Evolutionary conservation across 1,284 basidiomycete species (phyloP), one percentile per base, ranked within the genome.

Genomic region (Sporisorium exsertum): DNA sequence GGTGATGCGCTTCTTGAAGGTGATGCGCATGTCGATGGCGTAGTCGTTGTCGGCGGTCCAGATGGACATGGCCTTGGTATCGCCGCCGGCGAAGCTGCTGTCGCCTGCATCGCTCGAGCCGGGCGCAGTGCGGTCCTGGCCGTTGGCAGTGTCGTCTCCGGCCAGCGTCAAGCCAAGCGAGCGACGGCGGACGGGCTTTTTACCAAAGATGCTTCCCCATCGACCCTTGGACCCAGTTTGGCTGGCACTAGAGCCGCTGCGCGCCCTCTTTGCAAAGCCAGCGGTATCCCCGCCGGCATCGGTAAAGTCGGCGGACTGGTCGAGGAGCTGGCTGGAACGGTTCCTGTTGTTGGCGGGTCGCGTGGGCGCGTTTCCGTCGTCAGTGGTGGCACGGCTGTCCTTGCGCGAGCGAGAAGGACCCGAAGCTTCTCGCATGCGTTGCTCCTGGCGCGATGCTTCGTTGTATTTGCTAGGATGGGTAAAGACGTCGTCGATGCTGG

Each of bases 1-100:
- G 1, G 93, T 93, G 66, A 98, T 94, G 73, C 92, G 89, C 69
- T 94, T 91, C 87, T 98, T 98, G 89, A 93, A 94, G 32, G 96
- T 89, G 58, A 97, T 89, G 42, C 94, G 91, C 20, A 92, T 90
- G 82, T 98, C 95, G 84, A 91, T 92, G 5, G 94, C 95, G 77
- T 94, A 95, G 86, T 94, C 92, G 50, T 90, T 90, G 68, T 89
- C 90, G 33, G 93, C 89, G 2, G 90, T 93, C 94, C 95, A 98
- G 20, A 94, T 77, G 47, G 84, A 78, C 64, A 80, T 77, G 45
- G 60, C 27, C 61, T 72, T 76, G 46, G 58, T 60, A 5, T 69
- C 79, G n/a, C 51, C 64, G 26, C 56, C 73, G 20, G 46, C 57
- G 22, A 70, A 77, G 58, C 66, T 72, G 55, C 66, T 72, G 51